Percentiles rank a stretch among this genome's conserved stretches.
Conservation (phyloP, 345 rosid genomes). For the Gossypium anomalum region DNA sequence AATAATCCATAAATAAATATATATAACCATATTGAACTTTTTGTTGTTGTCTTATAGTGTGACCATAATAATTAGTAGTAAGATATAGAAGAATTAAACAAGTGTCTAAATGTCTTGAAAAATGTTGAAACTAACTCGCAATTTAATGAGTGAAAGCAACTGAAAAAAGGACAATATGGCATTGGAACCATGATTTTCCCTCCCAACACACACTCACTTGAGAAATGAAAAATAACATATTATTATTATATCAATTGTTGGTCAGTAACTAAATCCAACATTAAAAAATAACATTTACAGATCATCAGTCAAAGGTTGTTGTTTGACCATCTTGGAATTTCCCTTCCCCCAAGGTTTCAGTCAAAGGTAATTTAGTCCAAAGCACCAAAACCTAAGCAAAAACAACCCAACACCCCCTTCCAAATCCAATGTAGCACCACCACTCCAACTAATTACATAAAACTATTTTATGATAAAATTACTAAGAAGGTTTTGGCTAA, state of each 20-base stretch:
- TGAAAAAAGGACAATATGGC: not conserved
- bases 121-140: not conserved
- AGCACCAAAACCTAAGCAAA: conserved; percentile 7
- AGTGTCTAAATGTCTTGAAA: not conserved
- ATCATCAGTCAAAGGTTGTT: conserved; percentile 1
- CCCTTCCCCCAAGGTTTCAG: conserved; percentile 1
- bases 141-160: not conserved
- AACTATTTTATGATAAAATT: not conserved
- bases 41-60: no score
- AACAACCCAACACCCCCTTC: not conserved
- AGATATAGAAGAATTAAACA: not conserved
- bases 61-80: not conserved
- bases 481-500: no score
- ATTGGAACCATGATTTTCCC: conserved; percentile 4
- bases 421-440: not conserved
- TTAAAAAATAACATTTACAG: not conserved
- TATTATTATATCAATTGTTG: not conserved
- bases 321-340: not conserved
- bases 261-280: not conserved
- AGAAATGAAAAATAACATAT: not conserved
- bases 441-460: not conserved
- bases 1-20: no score
- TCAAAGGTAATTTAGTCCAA: not conserved
- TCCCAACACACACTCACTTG: not conserved
- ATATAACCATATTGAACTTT: no score